phyloP scores from a whole-genome alignment of 768 basidiomycete species.

The Leccinum broughii region DNA sequence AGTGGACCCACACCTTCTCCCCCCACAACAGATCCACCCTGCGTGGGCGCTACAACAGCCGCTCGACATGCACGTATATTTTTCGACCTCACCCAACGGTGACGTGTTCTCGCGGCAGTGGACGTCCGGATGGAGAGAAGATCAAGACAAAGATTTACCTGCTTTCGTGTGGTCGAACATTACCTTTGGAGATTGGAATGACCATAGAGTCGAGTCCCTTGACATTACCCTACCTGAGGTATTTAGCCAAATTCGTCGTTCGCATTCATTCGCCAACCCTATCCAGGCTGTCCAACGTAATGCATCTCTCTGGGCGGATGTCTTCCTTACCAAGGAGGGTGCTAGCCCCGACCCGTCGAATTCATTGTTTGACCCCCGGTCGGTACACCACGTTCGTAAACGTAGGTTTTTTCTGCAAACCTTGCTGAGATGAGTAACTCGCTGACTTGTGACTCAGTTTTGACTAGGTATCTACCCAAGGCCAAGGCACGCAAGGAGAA shows the following conservation, averaged over 20 bases:
- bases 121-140: slow-evolving; percentile 49
- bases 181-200: slow-evolving; percentile 74
- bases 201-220: slow-evolving; percentile 54
- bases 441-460: slow-evolving; percentile 45
- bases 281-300: slow-evolving; percentile 73
- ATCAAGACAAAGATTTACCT: slow-evolving; percentile 55
- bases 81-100: slow-evolving; percentile 64
- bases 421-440: slow-evolving; percentile 1
- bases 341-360: slow-evolving; percentile 64
- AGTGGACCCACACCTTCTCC: slow-evolving; percentile 48
- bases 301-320: slow-evolving; percentile 80
- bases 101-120: slow-evolving; percentile 59
- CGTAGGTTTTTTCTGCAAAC: slow-evolving; percentile 42
- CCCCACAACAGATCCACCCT: slow-evolving; percentile 53
- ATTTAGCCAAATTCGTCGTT: slow-evolving; percentile 18
- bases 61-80: slow-evolving; percentile 70
- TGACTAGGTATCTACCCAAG: slow-evolving; percentile 83
- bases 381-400: slow-evolving; percentile 74
- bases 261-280: slow-evolving; percentile 7
- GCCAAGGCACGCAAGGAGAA: slow-evolving; percentile 77
- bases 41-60: slow-evolving; percentile 63
- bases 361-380: slow-evolving; percentile 48
- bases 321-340: slow-evolving; percentile 69
- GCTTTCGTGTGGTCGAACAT: slow-evolving; percentile 77
- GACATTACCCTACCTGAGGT: slow-evolving; percentile 72